Base-by-base conservation (phyloP, 257 asterid genomes). In the Orobanche coerulescens region DNA sequence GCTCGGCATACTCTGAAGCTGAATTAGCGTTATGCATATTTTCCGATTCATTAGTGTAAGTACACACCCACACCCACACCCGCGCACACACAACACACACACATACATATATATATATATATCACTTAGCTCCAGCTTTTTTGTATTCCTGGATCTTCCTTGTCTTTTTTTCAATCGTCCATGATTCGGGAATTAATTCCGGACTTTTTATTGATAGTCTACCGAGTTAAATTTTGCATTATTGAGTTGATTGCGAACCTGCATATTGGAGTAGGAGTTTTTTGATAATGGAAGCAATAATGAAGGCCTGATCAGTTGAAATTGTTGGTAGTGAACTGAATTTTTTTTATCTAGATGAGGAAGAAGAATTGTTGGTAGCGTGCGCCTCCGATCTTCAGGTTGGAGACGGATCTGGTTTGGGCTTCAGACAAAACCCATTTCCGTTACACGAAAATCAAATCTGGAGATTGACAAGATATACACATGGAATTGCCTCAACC, bases 401-500 rank as follows among this genome's bases (percentile, higher is more conserved):
- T 67, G 80, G 65, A 68, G 72, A 75, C 75, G 74, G 83, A 80
- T 80, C 86, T 74, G 79, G 66, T 48, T 57, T 51, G 22, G 61
- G 39, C n/a, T n/a, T n/a, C 25, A 40, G 1, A 9, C 4, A 61
- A 31, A 6, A 20, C 24, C 13, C 24, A 48, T n/a, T 59, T 30
- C 12, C 52, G 23, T 18, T 2, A 1, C 55, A 18, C 47, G 6
- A 63, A 46, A 36, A 62, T 46, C 30, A 65, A 40, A 42, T 24
- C 61, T 49, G 64, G 52, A 50, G 55, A 64, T 42, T 66, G 58
- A 31, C 67, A 57, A 54, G 66, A 31, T 26, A 59, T 59, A 10
- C 18, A 33, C 51, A 90, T 90, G 97, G 97, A 90, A 80, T 73
- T 86, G 68, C 94, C 92, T 70, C 90, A 82, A 61, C 69, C 94